Conservation (phyloP, 352 stramenopile species). For the Globisporangium recalcitrans region DNA sequence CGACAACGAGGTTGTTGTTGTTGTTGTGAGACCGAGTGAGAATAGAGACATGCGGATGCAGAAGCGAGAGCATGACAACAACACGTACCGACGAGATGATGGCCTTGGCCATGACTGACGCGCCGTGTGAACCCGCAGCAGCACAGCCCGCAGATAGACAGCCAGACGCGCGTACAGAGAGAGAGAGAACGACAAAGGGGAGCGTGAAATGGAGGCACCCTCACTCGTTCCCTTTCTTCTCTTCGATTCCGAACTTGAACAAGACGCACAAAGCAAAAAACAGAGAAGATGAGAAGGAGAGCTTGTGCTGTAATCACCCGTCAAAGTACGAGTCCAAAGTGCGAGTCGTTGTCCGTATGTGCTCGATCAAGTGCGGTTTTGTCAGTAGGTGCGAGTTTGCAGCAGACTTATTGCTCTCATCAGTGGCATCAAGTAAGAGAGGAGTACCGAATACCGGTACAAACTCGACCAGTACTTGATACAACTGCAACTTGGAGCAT, state of each 20-base stretch:
- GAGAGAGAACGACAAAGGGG: neutral
- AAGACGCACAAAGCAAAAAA: neutral
- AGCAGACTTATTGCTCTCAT: too few species aligned
- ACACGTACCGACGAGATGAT: constrained; percentile 22
- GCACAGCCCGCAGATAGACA: neutral
- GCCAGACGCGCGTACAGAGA: neutral
- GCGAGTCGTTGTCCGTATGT: neutral
- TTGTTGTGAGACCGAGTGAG: neutral
- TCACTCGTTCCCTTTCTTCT: neutral
- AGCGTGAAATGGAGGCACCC: neutral
- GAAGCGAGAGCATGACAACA: neutral
- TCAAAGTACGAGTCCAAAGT: neutral
- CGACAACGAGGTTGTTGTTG: too few species aligned
- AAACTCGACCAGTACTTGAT: too few species aligned
- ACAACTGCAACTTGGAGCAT: too few species aligned
- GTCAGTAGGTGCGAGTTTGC: neutral
- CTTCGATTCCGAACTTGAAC: constrained; percentile 6
- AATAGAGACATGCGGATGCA: neutral
- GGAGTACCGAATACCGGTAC: too few species aligned
- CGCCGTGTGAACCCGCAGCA: neutral
- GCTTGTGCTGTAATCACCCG: neutral
- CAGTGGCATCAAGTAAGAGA: too few species aligned
- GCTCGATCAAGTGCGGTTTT: neutral
- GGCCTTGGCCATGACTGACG: constrained; percentile 16
- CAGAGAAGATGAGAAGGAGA: neutral